Base-by-base conservation (phyloP, 2,329 filamentous ascomycete genomes). In the Stemphylium beticola region DNA sequence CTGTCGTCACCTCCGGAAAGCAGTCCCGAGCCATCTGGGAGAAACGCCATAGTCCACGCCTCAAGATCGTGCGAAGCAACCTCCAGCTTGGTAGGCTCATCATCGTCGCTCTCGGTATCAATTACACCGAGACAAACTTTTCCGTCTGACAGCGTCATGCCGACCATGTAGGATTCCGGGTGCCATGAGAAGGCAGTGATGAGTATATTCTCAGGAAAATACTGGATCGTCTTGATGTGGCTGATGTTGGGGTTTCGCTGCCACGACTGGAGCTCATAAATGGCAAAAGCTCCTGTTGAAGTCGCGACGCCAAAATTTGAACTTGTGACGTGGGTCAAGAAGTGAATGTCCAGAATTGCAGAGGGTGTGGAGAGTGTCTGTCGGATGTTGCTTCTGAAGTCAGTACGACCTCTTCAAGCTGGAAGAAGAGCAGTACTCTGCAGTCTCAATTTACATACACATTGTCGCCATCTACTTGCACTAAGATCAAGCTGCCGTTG, bases 331-430 rank as follows among this genome's bases (percentile, higher is more conserved):
- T 61, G 57, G 12, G 53, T 53, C 56, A 88, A 85, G 73, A 97
- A 98, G 64, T 93, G 91, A 26, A 97, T 79, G 71, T 97, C 93
- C 48, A 97, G 83, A 24, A 97, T 83, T 5, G 91, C 93, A 47
- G 87, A 91, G 4, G 86, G 83, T 18, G 90, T 86, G 4, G 78
- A 67, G 4, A 87, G 60, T 1, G 83, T 87, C 68, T 91, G 85
- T 4, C 88, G 67, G 51, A 82, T 64, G 17, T 67, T 49, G 52
- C 66, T 68, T 53, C 11, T 38, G 7, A 8, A 8, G 48, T 52
- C n/a, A 55, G 53, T 39, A 41, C 9, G 26, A 11, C n/a, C n/a
- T 11, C 17, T 18, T n/a, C 2, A 1, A 1, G 17, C 18, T 4
- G 12, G 14, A 34, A 14, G 4, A 20, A 18, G 14, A n/a, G 22